These are phyloP conservation scores for Suillus americanus DNA, from an alignment of 768 basidiomycete genomes.

Conservation along the genomic window DNA sequence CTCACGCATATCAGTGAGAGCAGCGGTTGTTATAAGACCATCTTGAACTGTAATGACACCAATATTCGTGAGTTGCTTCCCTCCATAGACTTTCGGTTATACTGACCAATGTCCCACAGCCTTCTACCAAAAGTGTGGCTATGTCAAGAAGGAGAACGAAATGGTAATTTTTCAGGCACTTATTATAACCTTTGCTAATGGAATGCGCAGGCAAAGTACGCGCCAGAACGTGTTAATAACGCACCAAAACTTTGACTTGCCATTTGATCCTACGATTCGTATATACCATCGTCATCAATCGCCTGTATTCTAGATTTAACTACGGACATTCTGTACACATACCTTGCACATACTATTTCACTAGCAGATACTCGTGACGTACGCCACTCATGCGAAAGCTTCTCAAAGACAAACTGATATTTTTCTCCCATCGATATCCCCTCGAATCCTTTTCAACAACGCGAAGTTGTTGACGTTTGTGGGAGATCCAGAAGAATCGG, in stretches of 20 bases:
- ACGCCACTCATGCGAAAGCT: too few species aligned
- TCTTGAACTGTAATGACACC: conserved; percentile 87
- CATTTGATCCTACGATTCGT: conserved; percentile 5
- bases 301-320: conserved; percentile 10
- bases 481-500: not conserved
- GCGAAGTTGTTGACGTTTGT: not conserved
- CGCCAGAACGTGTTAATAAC: conserved; percentile 36
- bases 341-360: not conserved
- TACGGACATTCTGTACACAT: conserved; percentile 8
- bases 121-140: conserved; percentile 98
- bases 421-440: not conserved
- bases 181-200: not conserved
- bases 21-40: conserved; percentile 92
- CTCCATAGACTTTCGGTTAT: conserved; percentile 6
- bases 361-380: too few species aligned
- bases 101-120: conserved; percentile 44
- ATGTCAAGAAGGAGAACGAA: conserved; percentile 84
- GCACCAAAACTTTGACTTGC: conserved; percentile 18
- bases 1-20: conserved; percentile 82
- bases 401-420: too few species aligned
- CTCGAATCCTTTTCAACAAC: not conserved
- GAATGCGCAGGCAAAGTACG: conserved; percentile 55
- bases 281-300: conserved; percentile 9
- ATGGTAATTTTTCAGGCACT: conserved; percentile 62
- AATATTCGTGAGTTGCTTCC: conserved; percentile 80